Percentiles rank a stretch among this genome's conserved stretches.
phyloP scores from a whole-genome alignment of 257 asterid species.

The Salvia rosmarinus region DNA sequence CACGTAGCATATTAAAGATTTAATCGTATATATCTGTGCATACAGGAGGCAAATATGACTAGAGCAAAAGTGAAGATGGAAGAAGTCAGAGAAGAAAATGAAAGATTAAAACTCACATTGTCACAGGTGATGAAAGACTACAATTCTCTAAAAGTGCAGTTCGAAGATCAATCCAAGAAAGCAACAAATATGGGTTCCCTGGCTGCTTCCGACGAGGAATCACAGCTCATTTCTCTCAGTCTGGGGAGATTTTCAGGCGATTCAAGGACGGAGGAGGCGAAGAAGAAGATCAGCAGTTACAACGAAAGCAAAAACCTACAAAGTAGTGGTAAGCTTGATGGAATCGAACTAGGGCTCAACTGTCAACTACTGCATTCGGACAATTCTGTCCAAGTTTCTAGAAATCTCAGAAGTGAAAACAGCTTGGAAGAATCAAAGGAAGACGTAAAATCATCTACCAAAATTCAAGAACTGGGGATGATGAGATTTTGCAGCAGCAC shows the following conservation, averaged over 20 bases:
- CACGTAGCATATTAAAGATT: no score
- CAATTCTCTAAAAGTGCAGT: conserved; percentile 40
- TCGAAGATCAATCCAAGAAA: conserved; percentile 33
- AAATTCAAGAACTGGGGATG: conserved; percentile 40
- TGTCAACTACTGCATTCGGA: conserved; percentile 19
- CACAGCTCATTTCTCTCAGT: conserved; percentile 48
- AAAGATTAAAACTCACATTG: conserved; percentile 37
- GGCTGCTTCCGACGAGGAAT: conserved; percentile 28
- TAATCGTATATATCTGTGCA: neutral
- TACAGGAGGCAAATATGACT: conserved; percentile 39
- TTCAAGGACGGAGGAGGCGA: neutral
- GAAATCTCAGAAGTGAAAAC: conserved; percentile 16
- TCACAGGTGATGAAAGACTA: conserved; percentile 44
- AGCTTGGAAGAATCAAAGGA: conserved; percentile 41
- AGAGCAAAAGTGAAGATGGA: conserved; percentile 44
- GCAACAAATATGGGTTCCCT: conserved; percentile 21
- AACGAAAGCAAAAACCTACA: conserved; percentile 4
- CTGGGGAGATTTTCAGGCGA: conserved; percentile 46
- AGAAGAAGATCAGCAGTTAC: no score
- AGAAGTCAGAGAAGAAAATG: conserved; percentile 52
- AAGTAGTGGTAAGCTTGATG: neutral
- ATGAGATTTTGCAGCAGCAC: conserved; percentile 39
- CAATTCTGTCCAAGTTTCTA: neutral
- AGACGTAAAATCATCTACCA: conserved; percentile 20
- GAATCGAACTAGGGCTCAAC: conserved; percentile 47